Base-by-base conservation (phyloP, 768 basidiomycete genomes). In the Amanita fuliginea region DNA sequence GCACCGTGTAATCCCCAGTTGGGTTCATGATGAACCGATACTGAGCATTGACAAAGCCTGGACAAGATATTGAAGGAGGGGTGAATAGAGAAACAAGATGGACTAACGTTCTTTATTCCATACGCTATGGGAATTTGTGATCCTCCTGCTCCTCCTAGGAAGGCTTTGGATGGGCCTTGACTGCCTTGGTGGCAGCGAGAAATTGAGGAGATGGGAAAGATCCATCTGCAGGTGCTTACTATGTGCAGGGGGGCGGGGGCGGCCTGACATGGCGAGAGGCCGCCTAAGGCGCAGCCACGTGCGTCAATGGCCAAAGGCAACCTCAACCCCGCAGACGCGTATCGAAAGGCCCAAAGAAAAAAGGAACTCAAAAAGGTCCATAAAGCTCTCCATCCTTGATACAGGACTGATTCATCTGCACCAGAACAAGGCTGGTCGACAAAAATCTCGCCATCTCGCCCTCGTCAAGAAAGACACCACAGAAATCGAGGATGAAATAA, bases 21-120 rank as follows among this genome's bases (percentile, higher is more conserved):
- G 95, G 95, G 58, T 91, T 89, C 83, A 97, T 84, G 36, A 98
- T 78, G 64, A 97, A 98, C 51, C 92, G 78, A 67, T 94, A 96
- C 62, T 94, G 91, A 7, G 94, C 93, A 66, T 98, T 96, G 57
- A 97, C 82, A 62, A 92, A 98, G 56, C 86, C 91, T 93, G 61
- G 33, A 47, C 7, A 48, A 49, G 19, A 44, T 21, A 24, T 46
- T 58, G 41, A 52, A 47, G 51, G 49, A 53, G 55, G n/a, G 51
- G 46, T 35, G 56, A n/a, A 56, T 53, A 57, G 45, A 51, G 16
- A 30, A 40, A 50, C 42, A 49, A 33, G 42, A 26, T 32, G 36
- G 9, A 83, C 90, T 72, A 69, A 90, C 91, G 83, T 68, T 96
- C 94, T 74, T 90, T 89, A 62, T 86, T 90, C 85, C 89, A 88